Conservation (phyloP, 176 grass and related monocot species). For the Oryza rufipogon region DNA sequence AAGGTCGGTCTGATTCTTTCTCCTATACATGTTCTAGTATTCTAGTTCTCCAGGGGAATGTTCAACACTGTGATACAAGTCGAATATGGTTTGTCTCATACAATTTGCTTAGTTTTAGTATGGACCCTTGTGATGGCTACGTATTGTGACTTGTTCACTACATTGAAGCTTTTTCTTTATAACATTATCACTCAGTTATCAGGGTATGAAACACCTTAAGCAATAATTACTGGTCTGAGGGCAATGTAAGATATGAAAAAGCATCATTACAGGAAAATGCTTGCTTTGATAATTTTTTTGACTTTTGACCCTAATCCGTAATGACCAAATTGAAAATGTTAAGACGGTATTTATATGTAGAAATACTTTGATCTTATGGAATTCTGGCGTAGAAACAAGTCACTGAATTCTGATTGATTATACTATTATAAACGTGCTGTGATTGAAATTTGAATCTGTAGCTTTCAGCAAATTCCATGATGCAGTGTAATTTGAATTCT, state of each 20-base stretch:
- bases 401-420: neutral
- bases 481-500: constrained; percentile 5
- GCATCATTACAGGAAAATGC: neutral
- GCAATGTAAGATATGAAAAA: constrained; percentile 9
- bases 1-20: constrained; percentile 63
- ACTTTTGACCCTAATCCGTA: constrained; percentile 4
- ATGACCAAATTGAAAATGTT: constrained; percentile 11
- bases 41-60: constrained; percentile 33
- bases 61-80: neutral
- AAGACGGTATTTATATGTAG: neutral
- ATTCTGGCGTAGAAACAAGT: neutral
- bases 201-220: constrained; percentile 11
- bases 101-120: neutral
- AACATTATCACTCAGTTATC: neutral
- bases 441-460: constrained; percentile 14
- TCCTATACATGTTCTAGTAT: constrained; percentile 28
- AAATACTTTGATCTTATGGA: constrained; percentile 26
- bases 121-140: neutral
- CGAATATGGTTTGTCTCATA: neutral
- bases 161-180: neutral
- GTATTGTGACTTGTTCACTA: neutral
- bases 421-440: neutral
- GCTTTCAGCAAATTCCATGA: constrained; percentile 24
- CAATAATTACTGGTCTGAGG: constrained; percentile 1
- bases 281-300: neutral